A percentile compares a stretch with the other conserved stretches of the same genome.
phyloP scores from a whole-genome alignment of 768 basidiomycete species.

The Amylocystis lapponica region DNA sequence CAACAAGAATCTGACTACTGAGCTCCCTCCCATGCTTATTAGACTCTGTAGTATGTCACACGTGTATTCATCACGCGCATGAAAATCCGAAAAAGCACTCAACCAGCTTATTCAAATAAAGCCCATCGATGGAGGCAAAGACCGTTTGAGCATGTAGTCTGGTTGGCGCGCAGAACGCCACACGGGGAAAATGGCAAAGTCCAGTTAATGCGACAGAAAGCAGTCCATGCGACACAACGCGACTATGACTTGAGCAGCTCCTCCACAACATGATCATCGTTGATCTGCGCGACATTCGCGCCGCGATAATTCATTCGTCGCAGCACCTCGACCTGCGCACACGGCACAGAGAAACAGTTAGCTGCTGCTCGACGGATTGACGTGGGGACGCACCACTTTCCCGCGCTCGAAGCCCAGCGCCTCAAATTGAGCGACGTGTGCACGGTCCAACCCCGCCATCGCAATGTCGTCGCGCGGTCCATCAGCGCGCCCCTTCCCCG shows the following conservation, averaged over 20 bases:
- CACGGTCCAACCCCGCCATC: constrained; percentile 75
- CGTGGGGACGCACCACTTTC: constrained; percentile 80
- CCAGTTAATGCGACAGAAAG: too few species aligned
- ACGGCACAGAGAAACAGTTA: not conserved
- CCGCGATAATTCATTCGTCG: constrained; percentile 85
- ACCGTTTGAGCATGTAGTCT: not conserved
- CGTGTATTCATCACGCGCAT: too few species aligned
- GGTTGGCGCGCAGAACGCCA: too few species aligned
- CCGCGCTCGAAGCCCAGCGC: constrained; percentile 72
- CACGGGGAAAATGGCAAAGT: too few species aligned
- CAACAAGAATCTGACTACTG: too few species aligned
- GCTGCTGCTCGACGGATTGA: not conserved
- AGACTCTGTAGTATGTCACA: too few species aligned
- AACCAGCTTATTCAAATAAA: too few species aligned
- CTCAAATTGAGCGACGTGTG: constrained; percentile 82
- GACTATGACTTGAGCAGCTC: constrained; percentile 64
- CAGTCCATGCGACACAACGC: too few species aligned
- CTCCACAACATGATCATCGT: constrained; percentile 81
- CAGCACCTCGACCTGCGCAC: constrained; percentile 77
- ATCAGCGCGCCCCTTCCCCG: constrained; percentile 11
- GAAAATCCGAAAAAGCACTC: too few species aligned
- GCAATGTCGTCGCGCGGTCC: constrained; percentile 42
- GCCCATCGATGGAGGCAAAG: too few species aligned
- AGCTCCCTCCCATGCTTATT: too few species aligned
- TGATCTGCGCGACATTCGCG: constrained; percentile 70